phyloP scores from a whole-genome alignment of 345 rosid species.

The Brassica nigra region DNA sequence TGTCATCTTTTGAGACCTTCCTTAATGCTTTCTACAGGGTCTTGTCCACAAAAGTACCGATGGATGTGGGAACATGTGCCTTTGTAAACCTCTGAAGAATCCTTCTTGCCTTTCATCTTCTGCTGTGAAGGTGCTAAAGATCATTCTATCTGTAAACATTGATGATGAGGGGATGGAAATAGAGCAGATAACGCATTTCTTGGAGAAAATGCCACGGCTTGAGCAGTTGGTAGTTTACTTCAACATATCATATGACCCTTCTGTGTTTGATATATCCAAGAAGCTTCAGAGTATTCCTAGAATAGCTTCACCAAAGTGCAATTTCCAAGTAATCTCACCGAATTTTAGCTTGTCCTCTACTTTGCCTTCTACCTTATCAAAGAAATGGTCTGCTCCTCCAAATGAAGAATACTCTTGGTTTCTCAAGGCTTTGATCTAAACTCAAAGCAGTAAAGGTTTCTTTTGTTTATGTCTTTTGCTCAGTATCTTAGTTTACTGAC shows the following conservation, averaged over 20 bases:
- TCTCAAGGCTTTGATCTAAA: background rate
- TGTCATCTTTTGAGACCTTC: background rate
- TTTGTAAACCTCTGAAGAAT: constrained; percentile 6
- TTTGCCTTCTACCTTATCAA: constrained; percentile 1
- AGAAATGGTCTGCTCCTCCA: constrained; percentile 19
- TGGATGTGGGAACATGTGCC: constrained; percentile 16
- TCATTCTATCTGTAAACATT: background rate
- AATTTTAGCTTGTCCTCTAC: constrained; percentile 8
- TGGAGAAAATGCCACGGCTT: constrained; percentile 28
- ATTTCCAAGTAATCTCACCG: constrained; percentile 19
- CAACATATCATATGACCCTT: constrained; percentile 2
- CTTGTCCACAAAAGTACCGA: constrained; percentile 5
- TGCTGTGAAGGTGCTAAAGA: constrained; percentile 17
- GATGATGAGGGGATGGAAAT: constrained; percentile 7
- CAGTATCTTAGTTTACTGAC: background rate
- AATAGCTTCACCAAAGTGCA: constrained; percentile 34
- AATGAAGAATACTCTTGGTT: background rate
- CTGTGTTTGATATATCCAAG: constrained; percentile 20
- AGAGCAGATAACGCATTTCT: constrained; percentile 23
- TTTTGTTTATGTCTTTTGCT: background rate
- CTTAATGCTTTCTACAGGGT: constrained; percentile 22
- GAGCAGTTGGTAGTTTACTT: constrained; percentile 26
- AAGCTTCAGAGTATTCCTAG: constrained; percentile 11
- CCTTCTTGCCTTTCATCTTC: constrained; percentile 27
- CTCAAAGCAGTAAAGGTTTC: background rate